phyloP scores from a whole-genome alignment of 2,329 filamentous ascomycete genomes.

The Trichoderma sp. region DNA sequence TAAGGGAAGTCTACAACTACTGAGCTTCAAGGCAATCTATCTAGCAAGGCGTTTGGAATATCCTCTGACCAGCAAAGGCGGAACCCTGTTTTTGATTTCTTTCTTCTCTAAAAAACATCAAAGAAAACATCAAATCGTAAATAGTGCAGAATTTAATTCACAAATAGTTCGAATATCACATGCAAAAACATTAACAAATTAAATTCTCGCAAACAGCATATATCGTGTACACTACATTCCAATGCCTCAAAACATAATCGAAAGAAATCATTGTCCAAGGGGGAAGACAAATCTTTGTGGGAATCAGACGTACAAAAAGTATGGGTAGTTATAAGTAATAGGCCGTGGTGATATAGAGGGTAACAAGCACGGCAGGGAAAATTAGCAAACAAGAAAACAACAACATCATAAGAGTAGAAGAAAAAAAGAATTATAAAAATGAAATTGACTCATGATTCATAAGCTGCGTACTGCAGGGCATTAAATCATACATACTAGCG shows the following conservation, averaged over 20 bases:
- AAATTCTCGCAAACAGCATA: background rate
- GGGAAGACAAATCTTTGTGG: background rate
- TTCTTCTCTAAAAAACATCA: background rate
- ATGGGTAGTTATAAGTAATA: background rate
- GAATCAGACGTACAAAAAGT: background rate
- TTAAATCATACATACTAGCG: constrained; percentile 29
- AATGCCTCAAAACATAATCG: background rate
- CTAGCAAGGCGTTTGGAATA: constrained; percentile 25
- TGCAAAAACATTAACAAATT: background rate
- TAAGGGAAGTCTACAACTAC: background rate
- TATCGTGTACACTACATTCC: constrained; percentile 2
- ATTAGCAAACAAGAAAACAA: constrained; percentile 22
- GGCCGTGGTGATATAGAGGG: background rate
- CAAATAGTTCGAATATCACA: background rate
- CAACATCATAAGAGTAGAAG: constrained; percentile 25
- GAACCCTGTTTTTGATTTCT: background rate
- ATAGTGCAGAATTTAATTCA: background rate
- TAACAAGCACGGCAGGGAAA: constrained; percentile 5
- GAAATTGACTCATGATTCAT: constrained; percentile 40
- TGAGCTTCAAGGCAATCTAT: constrained; percentile 1
- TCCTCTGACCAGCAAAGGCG: background rate
- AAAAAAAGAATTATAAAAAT: constrained; percentile 17
- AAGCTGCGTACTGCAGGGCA: constrained; percentile 39
- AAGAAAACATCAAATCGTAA: background rate
- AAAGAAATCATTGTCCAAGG: background rate